phyloP scores from a whole-genome alignment of 768 basidiomycete genomes.

The Macrolepiota fuliginosa region DNA sequence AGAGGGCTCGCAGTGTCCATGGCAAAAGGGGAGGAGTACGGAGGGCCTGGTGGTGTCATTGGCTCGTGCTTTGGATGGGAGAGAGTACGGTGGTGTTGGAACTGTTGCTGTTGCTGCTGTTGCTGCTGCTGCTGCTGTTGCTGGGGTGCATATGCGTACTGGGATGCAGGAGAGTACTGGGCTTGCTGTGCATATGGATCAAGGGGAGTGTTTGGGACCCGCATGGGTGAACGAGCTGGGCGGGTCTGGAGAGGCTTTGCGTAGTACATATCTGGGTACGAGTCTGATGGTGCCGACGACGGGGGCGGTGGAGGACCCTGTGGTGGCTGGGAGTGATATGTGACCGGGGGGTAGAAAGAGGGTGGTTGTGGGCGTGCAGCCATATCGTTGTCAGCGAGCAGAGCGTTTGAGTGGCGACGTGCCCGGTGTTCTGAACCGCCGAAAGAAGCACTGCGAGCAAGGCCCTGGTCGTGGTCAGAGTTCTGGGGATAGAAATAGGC shows the following conservation, averaged over 20 bases:
- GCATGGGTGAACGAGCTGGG: constrained; percentile 61
- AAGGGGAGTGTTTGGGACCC: constrained; percentile 48
- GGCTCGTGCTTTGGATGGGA: constrained; percentile 56
- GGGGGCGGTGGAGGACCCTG: constrained; percentile 23
- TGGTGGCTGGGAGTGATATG: constrained; percentile 25
- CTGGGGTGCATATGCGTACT: constrained; percentile 45
- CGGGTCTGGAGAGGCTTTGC: constrained; percentile 54
- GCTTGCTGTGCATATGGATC: constrained; percentile 73
- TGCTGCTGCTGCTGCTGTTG: constrained; percentile 43
- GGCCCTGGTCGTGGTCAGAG: constrained; percentile 38
- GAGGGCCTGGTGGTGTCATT: constrained; percentile 38
- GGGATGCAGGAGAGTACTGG: constrained; percentile 60
- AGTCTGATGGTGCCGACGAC: constrained; percentile 41
- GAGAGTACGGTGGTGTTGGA: constrained; percentile 53
- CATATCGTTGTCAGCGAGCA: constrained; percentile 58
- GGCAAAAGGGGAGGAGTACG: constrained; percentile 38
- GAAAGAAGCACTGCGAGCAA: constrained; percentile 69
- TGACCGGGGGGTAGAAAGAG: constrained; percentile 48
- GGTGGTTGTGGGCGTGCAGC: constrained; percentile 39
- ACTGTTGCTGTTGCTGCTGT: constrained; percentile 44
- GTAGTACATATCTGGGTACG: constrained; percentile 64
- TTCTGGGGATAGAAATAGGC: constrained; percentile 46
- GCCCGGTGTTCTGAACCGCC: constrained; percentile 52
- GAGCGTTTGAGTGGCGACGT: constrained; percentile 53
- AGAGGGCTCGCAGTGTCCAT: constrained; percentile 70